These are phyloP conservation scores for Oleoguttula mirabilis DNA, from an alignment of 495 filamentous ascomycete genomes.

Conservation along the genomic window DNA sequence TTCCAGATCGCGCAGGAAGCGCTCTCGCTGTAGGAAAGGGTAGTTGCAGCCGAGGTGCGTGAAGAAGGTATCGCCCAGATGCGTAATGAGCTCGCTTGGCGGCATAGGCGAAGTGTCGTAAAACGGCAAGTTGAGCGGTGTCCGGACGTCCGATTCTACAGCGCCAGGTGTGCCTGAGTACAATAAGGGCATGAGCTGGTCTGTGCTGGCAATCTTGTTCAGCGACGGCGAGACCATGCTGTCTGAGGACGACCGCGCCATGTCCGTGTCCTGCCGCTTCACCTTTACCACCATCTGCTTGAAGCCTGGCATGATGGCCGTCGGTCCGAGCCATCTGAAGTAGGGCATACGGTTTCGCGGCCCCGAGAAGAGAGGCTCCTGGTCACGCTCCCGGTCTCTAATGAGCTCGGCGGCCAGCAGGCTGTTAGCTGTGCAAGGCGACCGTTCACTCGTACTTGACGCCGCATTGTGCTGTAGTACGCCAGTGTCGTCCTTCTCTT, in stretches of 20 bases:
- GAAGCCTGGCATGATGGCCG: slow-evolving; percentile 81
- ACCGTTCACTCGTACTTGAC: not conserved
- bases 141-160: slow-evolving; percentile 29
- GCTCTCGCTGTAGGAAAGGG: slow-evolving; percentile 59
- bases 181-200: not conserved
- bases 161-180: slow-evolving; percentile 11
- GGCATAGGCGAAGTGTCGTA: slow-evolving; percentile 62
- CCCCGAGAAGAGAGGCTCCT: slow-evolving; percentile 19
- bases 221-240: slow-evolving; percentile 1
- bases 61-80: slow-evolving; percentile 69
- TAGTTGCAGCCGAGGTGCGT: slow-evolving; percentile 67
- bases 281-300: slow-evolving; percentile 84
- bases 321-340: slow-evolving; percentile 79
- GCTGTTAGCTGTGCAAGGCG: not conserved
- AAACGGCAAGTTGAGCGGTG: slow-evolving; percentile 58
- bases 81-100: slow-evolving; percentile 57
- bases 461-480: not conserved
- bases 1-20: slow-evolving; percentile 56
- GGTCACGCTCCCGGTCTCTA: slow-evolving; percentile 4
- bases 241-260: slow-evolving; percentile 29
- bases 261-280: slow-evolving; percentile 37
- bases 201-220: not conserved
- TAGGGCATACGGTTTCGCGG: slow-evolving; percentile 63
- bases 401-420: no score
- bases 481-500: not conserved